Conservation (phyloP, 73 alveolate genomes). For the Symbiodinium pilosum region DNA sequence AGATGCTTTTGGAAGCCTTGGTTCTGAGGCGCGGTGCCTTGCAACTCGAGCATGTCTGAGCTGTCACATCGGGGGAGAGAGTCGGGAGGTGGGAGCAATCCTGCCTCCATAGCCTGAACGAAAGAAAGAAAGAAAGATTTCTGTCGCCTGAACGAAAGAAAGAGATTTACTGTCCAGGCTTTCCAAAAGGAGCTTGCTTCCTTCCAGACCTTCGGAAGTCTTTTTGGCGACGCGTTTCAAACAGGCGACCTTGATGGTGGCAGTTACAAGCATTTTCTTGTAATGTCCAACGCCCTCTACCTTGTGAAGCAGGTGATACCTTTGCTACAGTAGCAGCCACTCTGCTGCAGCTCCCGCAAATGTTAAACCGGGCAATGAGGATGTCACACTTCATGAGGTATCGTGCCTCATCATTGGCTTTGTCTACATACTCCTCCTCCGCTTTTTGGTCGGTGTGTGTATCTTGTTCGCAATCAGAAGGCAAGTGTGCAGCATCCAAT, state of each 20-base stretch:
- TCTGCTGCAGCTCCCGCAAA: neutral
- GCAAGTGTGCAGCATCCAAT: too few species aligned
- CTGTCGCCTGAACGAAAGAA: neutral
- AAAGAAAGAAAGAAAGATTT: too few species aligned
- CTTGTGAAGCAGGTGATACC: neutral
- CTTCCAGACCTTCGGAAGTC: constrained; percentile 57
- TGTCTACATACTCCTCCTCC: constrained; percentile 47
- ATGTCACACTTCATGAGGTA: too few species aligned
- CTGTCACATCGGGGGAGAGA: too few species aligned
- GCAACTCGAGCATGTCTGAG: too few species aligned
- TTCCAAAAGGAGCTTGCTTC: constrained; percentile 42
- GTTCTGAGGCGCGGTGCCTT: constrained; percentile 48
- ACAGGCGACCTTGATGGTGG: constrained; percentile 2
- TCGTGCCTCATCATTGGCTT: constrained; percentile 46
- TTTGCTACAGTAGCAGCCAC: neutral
- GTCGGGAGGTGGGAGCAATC: too few species aligned
- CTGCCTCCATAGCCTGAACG: too few species aligned
- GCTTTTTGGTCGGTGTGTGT: constrained; percentile 61
- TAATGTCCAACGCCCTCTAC: too few species aligned
- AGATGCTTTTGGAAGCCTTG: constrained; percentile 37
- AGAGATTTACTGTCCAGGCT: neutral
- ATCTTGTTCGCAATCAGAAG: neutral
- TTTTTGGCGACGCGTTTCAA: constrained; percentile 69
- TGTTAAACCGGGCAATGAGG: too few species aligned
- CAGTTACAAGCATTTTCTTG: neutral